A percentile compares a stretch with the other conserved stretches of the same genome.
Evolutionary conservation across 352 stramenopile species (phyloP).

Genomic region (Phytophthora brassicae): DNA sequence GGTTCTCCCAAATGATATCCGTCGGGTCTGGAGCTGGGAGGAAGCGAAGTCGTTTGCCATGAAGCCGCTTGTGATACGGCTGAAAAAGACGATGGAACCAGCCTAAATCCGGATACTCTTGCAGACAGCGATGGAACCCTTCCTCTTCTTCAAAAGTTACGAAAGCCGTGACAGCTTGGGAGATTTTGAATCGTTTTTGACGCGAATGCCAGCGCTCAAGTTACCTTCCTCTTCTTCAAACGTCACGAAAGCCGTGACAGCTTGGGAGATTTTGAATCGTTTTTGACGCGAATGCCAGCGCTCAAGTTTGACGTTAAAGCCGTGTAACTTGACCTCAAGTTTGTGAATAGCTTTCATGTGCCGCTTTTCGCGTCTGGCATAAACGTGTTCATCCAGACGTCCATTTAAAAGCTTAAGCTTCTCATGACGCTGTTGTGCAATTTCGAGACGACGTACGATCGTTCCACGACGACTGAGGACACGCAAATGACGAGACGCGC

Average conservation of each 20-base stretch:
- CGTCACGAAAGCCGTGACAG: slow-evolving; percentile 81
- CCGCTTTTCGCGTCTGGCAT: slow-evolving; percentile 40
- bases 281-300: slow-evolving; percentile 47
- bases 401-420: slow-evolving; percentile 62
- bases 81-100: slow-evolving; percentile 78
- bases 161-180: slow-evolving; percentile 73
- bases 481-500: slow-evolving; percentile 53
- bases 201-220: no score
- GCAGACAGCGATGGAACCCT: slow-evolving; percentile 71
- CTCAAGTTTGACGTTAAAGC: slow-evolving; percentile 49
- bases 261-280: slow-evolving; percentile 39
- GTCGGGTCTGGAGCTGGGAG: slow-evolving; percentile 71
- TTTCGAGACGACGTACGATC: slow-evolving; percentile 68
- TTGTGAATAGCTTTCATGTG: slow-evolving; percentile 49
- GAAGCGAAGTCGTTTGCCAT: slow-evolving; percentile 75
- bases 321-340: slow-evolving; percentile 47
- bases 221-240: slow-evolving; percentile 88
- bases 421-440: slow-evolving; percentile 62
- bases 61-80: slow-evolving; percentile 56
- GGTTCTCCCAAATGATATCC: slow-evolving; percentile 86
- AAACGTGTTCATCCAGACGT: slow-evolving; percentile 41
- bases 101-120: slow-evolving; percentile 75
- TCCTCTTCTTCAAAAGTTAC: slow-evolving; percentile 88
- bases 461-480: slow-evolving; percentile 58
- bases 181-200: slow-evolving; percentile 39